Evolutionary conservation across 2,329 filamentous ascomycete species (phyloP).

Genomic region (Neopestalotiopsis sp.): DNA sequence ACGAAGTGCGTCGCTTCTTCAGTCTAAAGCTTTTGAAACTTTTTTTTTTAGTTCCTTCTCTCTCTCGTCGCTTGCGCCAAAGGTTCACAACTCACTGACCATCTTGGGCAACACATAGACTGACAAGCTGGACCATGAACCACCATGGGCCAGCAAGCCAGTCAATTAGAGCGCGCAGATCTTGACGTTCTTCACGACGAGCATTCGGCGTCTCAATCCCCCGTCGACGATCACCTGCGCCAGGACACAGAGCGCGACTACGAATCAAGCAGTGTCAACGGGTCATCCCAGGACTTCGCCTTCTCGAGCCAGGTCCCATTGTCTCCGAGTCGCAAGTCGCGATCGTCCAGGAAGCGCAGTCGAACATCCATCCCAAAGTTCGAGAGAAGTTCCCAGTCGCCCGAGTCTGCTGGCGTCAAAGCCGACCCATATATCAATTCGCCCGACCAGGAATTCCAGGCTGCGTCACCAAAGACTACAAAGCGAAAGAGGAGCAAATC

Average conservation of each 20-base stretch:
- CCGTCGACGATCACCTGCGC: background rate
- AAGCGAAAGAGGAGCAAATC: slow-evolving; percentile 4
- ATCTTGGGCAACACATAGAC: background rate
- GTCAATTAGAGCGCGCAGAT: slow-evolving; percentile 7
- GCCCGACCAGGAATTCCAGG: background rate
- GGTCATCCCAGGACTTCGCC: slow-evolving; percentile 13
- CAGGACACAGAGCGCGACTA: background rate
- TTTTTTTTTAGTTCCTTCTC: background rate
- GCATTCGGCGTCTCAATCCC: background rate
- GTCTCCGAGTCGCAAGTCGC: slow-evolving; percentile 12
- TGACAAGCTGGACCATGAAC: slow-evolving; percentile 3
- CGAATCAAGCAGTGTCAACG: background rate
- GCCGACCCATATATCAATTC: background rate
- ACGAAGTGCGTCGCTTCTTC: background rate
- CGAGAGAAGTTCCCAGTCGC: slow-evolving; percentile 5
- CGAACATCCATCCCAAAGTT: slow-evolving; percentile 3
- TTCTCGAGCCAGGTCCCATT: slow-evolving; percentile 20
- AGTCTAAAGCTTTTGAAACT: background rate
- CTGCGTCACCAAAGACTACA: background rate
- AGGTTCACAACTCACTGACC: background rate
- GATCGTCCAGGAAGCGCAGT: background rate
- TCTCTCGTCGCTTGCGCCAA: background rate
- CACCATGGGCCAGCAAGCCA: slow-evolving; percentile 17
- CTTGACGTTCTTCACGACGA: background rate
- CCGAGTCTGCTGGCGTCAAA: slow-evolving; percentile 7